Evolutionary conservation across 495 filamentous ascomycete genomes (phyloP).

Genomic region (Hypomontagnella monticulosa): DNA sequence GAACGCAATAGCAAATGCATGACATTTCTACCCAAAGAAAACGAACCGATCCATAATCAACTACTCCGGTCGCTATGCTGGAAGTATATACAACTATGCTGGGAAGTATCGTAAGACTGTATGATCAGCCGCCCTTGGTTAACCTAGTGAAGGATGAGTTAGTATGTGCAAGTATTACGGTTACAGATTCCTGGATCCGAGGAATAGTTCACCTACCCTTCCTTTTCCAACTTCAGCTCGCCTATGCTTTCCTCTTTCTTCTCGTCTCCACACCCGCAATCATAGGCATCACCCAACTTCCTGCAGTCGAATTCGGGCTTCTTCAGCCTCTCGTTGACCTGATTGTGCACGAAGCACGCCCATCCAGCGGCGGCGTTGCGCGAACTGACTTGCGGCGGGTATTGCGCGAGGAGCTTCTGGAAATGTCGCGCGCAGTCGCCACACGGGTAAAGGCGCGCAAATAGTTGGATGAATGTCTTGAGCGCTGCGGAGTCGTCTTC

Average conservation of each 20-base stretch:
- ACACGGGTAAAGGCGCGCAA: conserved; percentile 92
- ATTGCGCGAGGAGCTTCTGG: conserved; percentile 79
- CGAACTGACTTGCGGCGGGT: conserved; percentile 89
- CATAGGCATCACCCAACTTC: conserved; percentile 90
- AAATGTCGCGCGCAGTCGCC: conserved; percentile 96
- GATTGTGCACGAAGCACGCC: conserved; percentile 95
- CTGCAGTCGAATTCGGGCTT: conserved; percentile 89
- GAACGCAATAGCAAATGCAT: conserved; percentile 2
- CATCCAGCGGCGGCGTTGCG: conserved; percentile 86
- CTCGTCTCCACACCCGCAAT: conserved; percentile 92
- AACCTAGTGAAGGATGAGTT: conserved; percentile 15
- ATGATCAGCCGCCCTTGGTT: conserved; percentile 30
- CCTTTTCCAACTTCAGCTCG: conserved; percentile 50
- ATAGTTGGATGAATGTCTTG: conserved; percentile 85
- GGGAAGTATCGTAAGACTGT: conserved; percentile 1
- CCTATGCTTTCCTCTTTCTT: conserved; percentile 48
- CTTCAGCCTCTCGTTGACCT: conserved; percentile 85
- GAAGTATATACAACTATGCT: background rate
- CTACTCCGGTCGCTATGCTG: conserved; percentile 33
- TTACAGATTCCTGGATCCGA: background rate
- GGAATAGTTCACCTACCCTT: conserved; percentile 42
- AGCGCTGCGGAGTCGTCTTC: conserved; percentile 85
- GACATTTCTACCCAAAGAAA: conserved; percentile 1
- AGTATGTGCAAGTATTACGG: conserved; percentile 8
- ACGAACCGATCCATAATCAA: background rate